These are phyloP conservation scores for Hirsutella rhossiliensis DNA, from an alignment of 2,329 filamentous ascomycete genomes.

Conservation along the genomic window DNA sequence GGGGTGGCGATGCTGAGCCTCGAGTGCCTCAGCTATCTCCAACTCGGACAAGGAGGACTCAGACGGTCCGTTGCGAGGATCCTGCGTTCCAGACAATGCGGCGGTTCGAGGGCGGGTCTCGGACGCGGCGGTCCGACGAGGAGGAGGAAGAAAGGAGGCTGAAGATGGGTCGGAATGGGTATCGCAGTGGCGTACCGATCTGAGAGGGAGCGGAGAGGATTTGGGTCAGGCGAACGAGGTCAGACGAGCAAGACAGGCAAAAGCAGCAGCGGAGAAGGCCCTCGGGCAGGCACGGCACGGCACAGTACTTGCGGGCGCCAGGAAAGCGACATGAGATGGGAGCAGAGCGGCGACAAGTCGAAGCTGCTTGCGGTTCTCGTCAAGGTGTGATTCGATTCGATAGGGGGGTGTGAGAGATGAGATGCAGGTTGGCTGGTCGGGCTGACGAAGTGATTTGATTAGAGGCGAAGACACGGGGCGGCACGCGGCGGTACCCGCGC, in stretches of 20 bases:
- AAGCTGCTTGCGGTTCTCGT: too few relatives aligned
- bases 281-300: too few relatives aligned
- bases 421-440: background rate
- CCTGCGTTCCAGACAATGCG: conserved; percentile 24
- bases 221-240: too few relatives aligned
- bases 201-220: background rate
- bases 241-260: too few relatives aligned
- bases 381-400: background rate
- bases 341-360: too few relatives aligned
- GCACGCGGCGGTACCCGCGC: background rate
- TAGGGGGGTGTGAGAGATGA: background rate
- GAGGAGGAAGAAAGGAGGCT: background rate
- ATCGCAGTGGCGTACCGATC: background rate
- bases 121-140: conserved; percentile 6
- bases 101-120: conserved; percentile 16
- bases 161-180: background rate
- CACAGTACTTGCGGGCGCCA: too few relatives aligned
- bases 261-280: too few relatives aligned
- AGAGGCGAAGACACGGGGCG: background rate
- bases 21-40: conserved; percentile 17
- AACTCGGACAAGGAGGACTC: conserved; percentile 12
- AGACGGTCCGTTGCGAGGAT: conserved; percentile 20
- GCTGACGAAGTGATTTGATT: background rate
- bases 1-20: conserved; percentile 6
- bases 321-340: too few relatives aligned